These are phyloP conservation scores for Coniochaeta hoffmannii DNA, from an alignment of 2,329 filamentous ascomycete species.

Conservation along the genomic window DNA sequence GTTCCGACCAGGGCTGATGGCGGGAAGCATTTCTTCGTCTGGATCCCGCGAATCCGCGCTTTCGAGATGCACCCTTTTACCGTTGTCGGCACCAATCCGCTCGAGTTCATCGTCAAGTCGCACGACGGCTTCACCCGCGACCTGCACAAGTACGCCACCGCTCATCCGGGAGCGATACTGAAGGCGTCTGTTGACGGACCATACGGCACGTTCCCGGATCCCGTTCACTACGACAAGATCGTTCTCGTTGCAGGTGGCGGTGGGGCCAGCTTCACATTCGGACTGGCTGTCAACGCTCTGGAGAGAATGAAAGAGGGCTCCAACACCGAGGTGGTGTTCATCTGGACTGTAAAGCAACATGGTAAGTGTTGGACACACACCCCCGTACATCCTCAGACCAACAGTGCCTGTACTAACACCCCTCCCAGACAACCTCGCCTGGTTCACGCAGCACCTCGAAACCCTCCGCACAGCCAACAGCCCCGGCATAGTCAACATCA, in stretches of 20 bases:
- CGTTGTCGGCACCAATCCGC: constrained; percentile 41
- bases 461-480: constrained; percentile 28
- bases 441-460: constrained; percentile 32
- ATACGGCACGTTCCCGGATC: constrained; percentile 48
- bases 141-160: constrained; percentile 42
- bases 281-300: constrained; percentile 37
- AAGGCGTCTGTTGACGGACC: constrained; percentile 50
- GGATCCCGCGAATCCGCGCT: constrained; percentile 50
- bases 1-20: constrained; percentile 37
- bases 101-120: constrained; percentile 52
- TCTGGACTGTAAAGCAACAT: constrained; percentile 40
- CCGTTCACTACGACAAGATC: constrained; percentile 44
- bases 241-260: constrained; percentile 55
- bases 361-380: constrained; percentile 23
- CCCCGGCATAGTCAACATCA: constrained; percentile 28
- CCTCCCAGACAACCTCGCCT: constrained; percentile 23
- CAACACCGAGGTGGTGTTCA: constrained; percentile 34
- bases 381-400: background rate
- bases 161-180: constrained; percentile 40
- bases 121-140: constrained; percentile 52
- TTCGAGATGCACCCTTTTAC: constrained; percentile 59
- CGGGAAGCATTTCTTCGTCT: constrained; percentile 57
- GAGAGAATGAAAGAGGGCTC: constrained; percentile 30
- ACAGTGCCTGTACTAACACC: background rate
- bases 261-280: constrained; percentile 52